Base-by-base conservation (phyloP, 305 asterid species). In the Stenogyne calaminthoides region DNA sequence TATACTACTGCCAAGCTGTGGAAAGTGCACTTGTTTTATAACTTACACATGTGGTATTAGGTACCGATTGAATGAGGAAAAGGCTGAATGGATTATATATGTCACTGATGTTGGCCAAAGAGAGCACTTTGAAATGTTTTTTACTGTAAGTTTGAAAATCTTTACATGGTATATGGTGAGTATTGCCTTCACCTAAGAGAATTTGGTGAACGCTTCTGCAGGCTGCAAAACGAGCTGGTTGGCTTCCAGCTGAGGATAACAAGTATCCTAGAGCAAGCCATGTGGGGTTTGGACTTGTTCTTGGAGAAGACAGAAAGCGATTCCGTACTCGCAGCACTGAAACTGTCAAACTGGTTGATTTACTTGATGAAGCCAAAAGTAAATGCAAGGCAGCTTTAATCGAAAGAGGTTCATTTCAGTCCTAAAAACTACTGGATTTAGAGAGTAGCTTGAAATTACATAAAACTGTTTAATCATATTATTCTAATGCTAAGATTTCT, bases 121-220 rank as follows among this genome's bases (percentile, higher is more conserved):
- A 22, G 97, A 92, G 78, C 99, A 92, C 81, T 95, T 95, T 77
- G 99, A 95, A 64, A 92, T 92, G 98, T 80, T 92, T 72, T 95
- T 95, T 73, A 69, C 88, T 68, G 97, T 95, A 83, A 85, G 99
- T 85, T 69, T 70, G 67, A 54, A 40, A 57, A 1, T 76, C 25
- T 73, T 39, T n/a, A 10, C 52, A 44, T 10, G 16, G 36, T 27
- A 27, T 61, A 46, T 25, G 64, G 55, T 60, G 49, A 22, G 62
- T 40, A 16, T 25, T 65, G 29, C 64, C 54, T 69, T 57, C 51
- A 32, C 44, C n/a, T 15, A 67, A 68, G 49, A 74, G 65, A 42
- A 42, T 18, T 71, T 61, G 32, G 60, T 37, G 42, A 61, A 70
- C 75, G 76, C 73, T 74, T 79, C 74, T 82, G 64, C 74, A 94